Evolutionary conservation across 345 rosid species (phyloP).

Genomic region (Barbarea vulgaris): DNA sequence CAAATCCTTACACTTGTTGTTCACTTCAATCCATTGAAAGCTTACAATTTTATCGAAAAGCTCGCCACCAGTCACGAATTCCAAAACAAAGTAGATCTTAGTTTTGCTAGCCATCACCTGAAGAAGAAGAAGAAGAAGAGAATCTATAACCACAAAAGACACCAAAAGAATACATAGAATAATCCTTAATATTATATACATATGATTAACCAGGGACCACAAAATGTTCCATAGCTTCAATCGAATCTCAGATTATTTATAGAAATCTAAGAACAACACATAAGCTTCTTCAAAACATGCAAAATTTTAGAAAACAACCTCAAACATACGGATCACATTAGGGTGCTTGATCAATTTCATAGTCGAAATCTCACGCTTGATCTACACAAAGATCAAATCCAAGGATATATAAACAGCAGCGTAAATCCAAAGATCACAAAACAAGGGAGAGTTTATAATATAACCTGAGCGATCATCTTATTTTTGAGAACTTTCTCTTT

Average conservation of each 20-base stretch:
- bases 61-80: conserved; percentile 96
- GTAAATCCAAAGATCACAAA: background rate
- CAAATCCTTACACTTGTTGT: no score
- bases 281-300: conserved; percentile 6
- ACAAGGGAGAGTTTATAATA: background rate
- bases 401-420: background rate
- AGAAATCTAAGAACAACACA: conserved; percentile 1
- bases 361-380: conserved; percentile 92
- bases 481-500: conserved; percentile 88
- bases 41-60: conserved; percentile 98
- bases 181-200: conserved; percentile 1
- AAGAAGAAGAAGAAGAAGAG: conserved; percentile 28
- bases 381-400: conserved; percentile 45
- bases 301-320: conserved; percentile 55
- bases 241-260: background rate
- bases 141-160: conserved; percentile 28
- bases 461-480: conserved; percentile 98
- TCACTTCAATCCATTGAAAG: background rate
- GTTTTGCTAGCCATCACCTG: conserved; percentile 99
- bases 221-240: conserved; percentile 6
- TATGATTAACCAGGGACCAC: conserved; percentile 25
- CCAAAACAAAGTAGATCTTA: conserved; percentile 88
- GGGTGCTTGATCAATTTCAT: conserved; percentile 95
- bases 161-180: conserved; percentile 7
- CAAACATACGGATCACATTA: conserved; percentile 91